phyloP scores from a whole-genome alignment of 2,329 filamentous ascomycete species.

The Incumbomyces delicatus region DNA sequence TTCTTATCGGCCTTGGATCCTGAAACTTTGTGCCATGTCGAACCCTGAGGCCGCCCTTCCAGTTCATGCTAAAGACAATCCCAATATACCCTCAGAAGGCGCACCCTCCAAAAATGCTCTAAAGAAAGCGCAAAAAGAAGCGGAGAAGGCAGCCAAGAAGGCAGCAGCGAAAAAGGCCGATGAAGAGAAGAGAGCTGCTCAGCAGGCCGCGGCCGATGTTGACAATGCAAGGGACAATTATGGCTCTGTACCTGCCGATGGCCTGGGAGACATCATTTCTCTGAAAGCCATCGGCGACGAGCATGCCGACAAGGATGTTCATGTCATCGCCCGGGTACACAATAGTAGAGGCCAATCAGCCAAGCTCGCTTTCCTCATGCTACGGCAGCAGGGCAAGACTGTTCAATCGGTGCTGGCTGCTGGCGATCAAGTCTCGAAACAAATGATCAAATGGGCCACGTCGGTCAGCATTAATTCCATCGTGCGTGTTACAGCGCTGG shows the following conservation, averaged over 20 bases:
- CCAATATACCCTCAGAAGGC: conserved; percentile 16
- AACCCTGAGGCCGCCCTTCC: conserved; percentile 10
- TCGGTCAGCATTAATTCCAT: conserved; percentile 69
- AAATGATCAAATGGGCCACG: conserved; percentile 90
- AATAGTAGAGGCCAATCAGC: conserved; percentile 81
- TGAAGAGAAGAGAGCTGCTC: conserved; percentile 33
- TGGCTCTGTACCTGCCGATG: conserved; percentile 54
- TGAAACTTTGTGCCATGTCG: background rate
- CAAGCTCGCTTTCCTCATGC: conserved; percentile 83
- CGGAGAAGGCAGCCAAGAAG: conserved; percentile 82
- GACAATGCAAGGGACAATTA: conserved; percentile 70
- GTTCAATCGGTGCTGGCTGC: conserved; percentile 70
- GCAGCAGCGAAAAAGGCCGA: conserved; percentile 20
- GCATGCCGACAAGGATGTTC: conserved; percentile 60
- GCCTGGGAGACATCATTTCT: conserved; percentile 45
- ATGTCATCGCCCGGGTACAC: conserved; percentile 71
- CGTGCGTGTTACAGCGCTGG: conserved; percentile 67
- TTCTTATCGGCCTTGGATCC: too few species aligned
- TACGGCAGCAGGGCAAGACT: conserved; percentile 67
- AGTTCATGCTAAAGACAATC: conserved; percentile 17
- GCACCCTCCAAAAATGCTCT: conserved; percentile 65
- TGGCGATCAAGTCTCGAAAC: conserved; percentile 53
- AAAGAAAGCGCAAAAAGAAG: conserved; percentile 83
- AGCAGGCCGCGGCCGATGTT: conserved; percentile 16
- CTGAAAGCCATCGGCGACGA: conserved; percentile 54